These are phyloP conservation scores for Plantago coronopus DNA, from an alignment of 305 asterid species.

Conservation along the genomic window DNA sequence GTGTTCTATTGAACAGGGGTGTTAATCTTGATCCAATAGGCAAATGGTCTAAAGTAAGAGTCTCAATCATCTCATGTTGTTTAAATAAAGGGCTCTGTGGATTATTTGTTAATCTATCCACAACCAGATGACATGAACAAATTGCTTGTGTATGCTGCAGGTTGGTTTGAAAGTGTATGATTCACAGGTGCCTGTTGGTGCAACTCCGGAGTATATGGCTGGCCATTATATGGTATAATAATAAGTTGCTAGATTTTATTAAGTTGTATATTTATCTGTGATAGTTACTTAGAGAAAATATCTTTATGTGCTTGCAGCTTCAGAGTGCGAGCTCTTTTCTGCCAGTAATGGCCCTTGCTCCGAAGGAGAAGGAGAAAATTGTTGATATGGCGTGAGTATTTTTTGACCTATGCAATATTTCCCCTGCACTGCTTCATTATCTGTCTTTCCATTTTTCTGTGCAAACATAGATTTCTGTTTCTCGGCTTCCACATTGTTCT, in stretches of 20 bases:
- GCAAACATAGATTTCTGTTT: neutral
- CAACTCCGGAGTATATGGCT: conserved; percentile 97
- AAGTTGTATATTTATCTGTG: conserved; percentile 1
- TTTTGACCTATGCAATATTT: conserved; percentile 3
- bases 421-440: conserved; percentile 7
- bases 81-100: neutral
- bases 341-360: conserved; percentile 97
- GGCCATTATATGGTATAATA: conserved; percentile 91
- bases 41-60: conserved; percentile 96
- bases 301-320: conserved; percentile 43
- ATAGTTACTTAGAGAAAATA: conserved; percentile 20
- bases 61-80: conserved; percentile 8
- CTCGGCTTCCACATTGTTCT: neutral
- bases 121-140: conserved; percentile 4
- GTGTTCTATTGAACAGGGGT: conserved; percentile 86
- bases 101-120: conserved; percentile 3
- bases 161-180: conserved; percentile 93
- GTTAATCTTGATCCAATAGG: conserved; percentile 92
- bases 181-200: conserved; percentile 96
- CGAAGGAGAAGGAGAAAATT: conserved; percentile 85
- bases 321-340: conserved; percentile 96
- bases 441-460: neutral
- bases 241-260: conserved; percentile 15
- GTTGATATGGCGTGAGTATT: conserved; percentile 93
- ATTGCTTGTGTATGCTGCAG: conserved; percentile 30